Evolutionary conservation across 2,329 filamentous ascomycete genomes (phyloP).

Genomic region (Nemania sp.): DNA sequence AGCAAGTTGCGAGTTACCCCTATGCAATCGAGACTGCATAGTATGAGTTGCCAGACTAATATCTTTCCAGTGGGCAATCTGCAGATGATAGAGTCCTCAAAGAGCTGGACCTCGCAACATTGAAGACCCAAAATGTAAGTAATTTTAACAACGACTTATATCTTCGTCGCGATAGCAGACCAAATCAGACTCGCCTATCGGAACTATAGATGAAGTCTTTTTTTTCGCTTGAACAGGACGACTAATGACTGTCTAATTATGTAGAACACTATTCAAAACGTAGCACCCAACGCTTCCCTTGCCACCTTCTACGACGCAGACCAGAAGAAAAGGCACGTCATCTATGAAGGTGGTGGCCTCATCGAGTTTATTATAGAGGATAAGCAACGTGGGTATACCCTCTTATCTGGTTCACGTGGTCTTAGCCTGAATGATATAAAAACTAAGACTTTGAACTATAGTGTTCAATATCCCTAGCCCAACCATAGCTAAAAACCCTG

Average conservation of each 20-base stretch:
- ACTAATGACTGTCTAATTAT: background rate
- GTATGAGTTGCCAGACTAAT: too few species aligned
- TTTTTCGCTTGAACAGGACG: too few species aligned
- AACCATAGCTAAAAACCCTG: background rate
- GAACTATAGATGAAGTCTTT: too few species aligned
- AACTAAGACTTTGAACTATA: background rate
- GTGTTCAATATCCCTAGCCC: background rate
- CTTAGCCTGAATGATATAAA: background rate
- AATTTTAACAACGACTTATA: too few species aligned
- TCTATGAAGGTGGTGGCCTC: background rate
- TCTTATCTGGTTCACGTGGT: background rate
- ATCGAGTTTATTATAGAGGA: background rate
- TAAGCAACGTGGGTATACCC: background rate
- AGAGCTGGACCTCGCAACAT: background rate
- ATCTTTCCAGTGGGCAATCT: background rate
- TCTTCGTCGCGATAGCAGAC: too few species aligned
- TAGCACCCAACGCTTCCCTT: background rate
- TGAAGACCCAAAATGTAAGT: background rate
- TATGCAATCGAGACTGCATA: too few species aligned
- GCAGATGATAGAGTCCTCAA: background rate
- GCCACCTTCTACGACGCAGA: background rate
- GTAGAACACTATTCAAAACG: background rate
- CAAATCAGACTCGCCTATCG: too few species aligned
- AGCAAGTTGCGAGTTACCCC: too few species aligned
- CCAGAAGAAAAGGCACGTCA: background rate